A percentile compares a stretch with the other conserved stretches of the same genome.
Conservation (phyloP, 495 filamentous ascomycete species). For the Aspergillus wentii region DNA sequence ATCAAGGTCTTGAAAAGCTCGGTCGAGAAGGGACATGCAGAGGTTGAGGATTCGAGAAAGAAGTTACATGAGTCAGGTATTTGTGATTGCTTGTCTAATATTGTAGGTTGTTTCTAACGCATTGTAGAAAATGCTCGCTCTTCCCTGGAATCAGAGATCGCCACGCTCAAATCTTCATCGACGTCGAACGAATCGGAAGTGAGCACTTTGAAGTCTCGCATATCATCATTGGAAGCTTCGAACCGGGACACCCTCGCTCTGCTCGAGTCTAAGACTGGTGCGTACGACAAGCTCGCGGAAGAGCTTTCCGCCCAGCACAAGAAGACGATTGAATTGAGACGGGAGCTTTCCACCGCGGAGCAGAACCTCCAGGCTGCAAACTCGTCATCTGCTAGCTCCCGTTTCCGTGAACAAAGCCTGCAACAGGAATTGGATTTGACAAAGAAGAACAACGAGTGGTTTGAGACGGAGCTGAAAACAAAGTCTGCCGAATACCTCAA, state of each 20-base stretch:
- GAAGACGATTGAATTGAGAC: constrained; percentile 76
- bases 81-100: constrained; percentile 5
- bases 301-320: constrained; percentile 85
- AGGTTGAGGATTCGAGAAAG: constrained; percentile 69
- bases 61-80: constrained; percentile 80
- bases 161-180: constrained; percentile 69
- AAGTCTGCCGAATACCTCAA: constrained; percentile 81
- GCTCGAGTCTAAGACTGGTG: constrained; percentile 80
- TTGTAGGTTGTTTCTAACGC: constrained; percentile 13
- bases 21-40: constrained; percentile 74
- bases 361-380: constrained; percentile 77
- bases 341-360: constrained; percentile 72
- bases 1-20: constrained; percentile 72
- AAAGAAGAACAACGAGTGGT: constrained; percentile 87
- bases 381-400: constrained; percentile 67
- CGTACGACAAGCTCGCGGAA: constrained; percentile 79
- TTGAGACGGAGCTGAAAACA: constrained; percentile 82
- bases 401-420: constrained; percentile 81
- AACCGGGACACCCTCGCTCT: constrained; percentile 85
- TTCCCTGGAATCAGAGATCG: constrained; percentile 76
- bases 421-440: constrained; percentile 85
- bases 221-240: constrained; percentile 79
- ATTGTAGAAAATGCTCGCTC: constrained; percentile 55
- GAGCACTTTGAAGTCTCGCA: constrained; percentile 68
- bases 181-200: constrained; percentile 73